A percentile compares a stretch with the other conserved stretches of the same genome.
Evolutionary conservation across 2,329 filamentous ascomycete genomes (phyloP).

Genomic region (Chaetomiaceae sp.): DNA sequence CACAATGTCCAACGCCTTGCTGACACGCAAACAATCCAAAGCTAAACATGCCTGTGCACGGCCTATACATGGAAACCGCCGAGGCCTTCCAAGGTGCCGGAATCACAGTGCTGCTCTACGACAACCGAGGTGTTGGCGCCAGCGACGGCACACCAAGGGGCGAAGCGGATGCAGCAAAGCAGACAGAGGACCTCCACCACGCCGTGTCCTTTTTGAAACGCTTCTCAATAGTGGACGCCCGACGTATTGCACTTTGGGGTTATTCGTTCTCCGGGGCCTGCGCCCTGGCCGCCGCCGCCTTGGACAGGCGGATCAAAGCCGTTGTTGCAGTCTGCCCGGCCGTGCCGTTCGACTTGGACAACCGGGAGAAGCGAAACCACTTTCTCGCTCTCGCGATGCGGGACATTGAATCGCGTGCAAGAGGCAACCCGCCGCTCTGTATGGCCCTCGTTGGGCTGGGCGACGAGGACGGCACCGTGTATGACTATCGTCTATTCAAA

Average conservation of each 20-base stretch:
- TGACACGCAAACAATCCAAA: no score
- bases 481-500: no score
- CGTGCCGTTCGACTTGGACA: not conserved
- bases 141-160: not conserved
- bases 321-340: not conserved
- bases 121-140: not conserved
- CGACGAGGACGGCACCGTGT: no score
- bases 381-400: not conserved
- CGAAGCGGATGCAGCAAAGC: not conserved
- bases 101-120: not conserved
- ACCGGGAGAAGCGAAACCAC: not conserved
- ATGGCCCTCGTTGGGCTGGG: no score
- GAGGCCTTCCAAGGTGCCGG: not conserved
- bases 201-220: not conserved
- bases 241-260: not conserved
- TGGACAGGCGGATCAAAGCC: not conserved
- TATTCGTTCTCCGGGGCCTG: slow-evolving; percentile 1
- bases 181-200: not conserved
- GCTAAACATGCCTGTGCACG: no score
- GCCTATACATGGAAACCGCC: no score
- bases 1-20: no score
- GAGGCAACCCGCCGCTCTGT: no score
- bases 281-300: not conserved
- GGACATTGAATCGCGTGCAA: not conserved
- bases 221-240: not conserved